phyloP scores from a whole-genome alignment of 371 early-diverging fungal genomes.

The Dinochytrium kinnereticum region DNA sequence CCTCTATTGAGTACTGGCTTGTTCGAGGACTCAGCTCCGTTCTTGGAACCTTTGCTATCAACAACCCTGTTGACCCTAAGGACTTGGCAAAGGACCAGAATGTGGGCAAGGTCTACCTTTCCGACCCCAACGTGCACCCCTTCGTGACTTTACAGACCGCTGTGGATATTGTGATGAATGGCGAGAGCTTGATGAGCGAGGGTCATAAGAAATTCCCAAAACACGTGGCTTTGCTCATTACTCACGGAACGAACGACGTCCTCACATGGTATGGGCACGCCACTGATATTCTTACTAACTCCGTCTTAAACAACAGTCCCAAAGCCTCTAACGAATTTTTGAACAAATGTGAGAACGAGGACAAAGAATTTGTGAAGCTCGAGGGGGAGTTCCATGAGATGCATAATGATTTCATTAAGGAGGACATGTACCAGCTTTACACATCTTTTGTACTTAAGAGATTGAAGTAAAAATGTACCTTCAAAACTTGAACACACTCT shows the following conservation, averaged over 20 bases:
- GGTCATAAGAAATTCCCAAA: conserved; percentile 24
- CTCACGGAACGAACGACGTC: conserved; percentile 38
- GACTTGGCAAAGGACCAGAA: conserved; percentile 24
- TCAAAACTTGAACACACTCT: background rate
- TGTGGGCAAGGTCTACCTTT: conserved; percentile 22
- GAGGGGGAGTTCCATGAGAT: conserved; percentile 38
- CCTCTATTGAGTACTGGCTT: conserved; percentile 23
- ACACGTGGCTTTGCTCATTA: conserved; percentile 28
- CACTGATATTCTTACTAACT: background rate
- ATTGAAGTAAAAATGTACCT: background rate
- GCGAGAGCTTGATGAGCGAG: conserved; percentile 17
- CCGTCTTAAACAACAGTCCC: conserved; percentile 24
- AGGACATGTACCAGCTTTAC: conserved; percentile 13
- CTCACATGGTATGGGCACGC: conserved; percentile 20
- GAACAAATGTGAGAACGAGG: conserved; percentile 22
- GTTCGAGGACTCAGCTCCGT: conserved; percentile 14
- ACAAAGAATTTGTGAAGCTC: conserved; percentile 35
- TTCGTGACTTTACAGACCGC: conserved; percentile 22
- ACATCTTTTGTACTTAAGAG: background rate
- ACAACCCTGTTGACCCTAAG: conserved; percentile 25
- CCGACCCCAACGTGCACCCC: conserved; percentile 36
- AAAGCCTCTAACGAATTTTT: conserved; percentile 32
- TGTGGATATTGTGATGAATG: conserved; percentile 31
- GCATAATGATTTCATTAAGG: conserved; percentile 6
- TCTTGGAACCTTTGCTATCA: conserved; percentile 19